These are phyloP conservation scores for Trifolium subterraneum DNA, from an alignment of 306 rosid genomes.

Conservation along the genomic window DNA sequence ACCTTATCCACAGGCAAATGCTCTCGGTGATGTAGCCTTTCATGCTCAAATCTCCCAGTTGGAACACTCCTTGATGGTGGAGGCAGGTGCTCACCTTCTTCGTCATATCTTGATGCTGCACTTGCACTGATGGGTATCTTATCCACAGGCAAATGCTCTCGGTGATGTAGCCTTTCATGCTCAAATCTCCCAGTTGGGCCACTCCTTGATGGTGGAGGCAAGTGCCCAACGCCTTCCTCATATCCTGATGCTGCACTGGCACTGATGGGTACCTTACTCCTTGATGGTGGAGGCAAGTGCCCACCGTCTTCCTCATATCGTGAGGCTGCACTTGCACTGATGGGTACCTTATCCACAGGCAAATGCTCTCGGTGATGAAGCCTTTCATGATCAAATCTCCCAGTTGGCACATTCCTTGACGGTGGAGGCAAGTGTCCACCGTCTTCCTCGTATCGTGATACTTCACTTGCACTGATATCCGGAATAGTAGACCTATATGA, in stretches of 20 bases:
- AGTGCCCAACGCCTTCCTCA: slow-evolving; percentile 47
- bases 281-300: too few species aligned
- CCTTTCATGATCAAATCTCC: slow-evolving; percentile 60
- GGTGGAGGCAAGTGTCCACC: slow-evolving; percentile 47
- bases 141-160: slow-evolving; percentile 49
- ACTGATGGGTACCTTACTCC: slow-evolving; percentile 19
- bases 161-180: slow-evolving; percentile 56
- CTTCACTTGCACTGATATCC: slow-evolving; percentile 42
- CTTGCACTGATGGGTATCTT: slow-evolving; percentile 43
- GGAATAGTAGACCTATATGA: slow-evolving; percentile 57
- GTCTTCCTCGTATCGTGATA: slow-evolving; percentile 48
- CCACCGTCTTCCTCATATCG: too few species aligned
- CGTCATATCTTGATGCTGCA: too few species aligned
- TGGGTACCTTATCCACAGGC: slow-evolving; percentile 55
- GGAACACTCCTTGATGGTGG: slow-evolving; percentile 35
- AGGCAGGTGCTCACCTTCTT: too few species aligned
- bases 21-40: slow-evolving; percentile 53
- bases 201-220: slow-evolving; percentile 50
- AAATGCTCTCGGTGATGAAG: slow-evolving; percentile 49
- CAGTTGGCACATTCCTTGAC: slow-evolving; percentile 47
- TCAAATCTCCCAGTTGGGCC: slow-evolving; percentile 51
- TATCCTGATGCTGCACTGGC: slow-evolving; percentile 40
- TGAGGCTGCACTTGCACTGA: too few species aligned
- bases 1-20: slow-evolving; percentile 53
- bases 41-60: slow-evolving; percentile 52